phyloP scores from a whole-genome alignment of 495 filamentous ascomycete species.

The Podospora comata region DNA sequence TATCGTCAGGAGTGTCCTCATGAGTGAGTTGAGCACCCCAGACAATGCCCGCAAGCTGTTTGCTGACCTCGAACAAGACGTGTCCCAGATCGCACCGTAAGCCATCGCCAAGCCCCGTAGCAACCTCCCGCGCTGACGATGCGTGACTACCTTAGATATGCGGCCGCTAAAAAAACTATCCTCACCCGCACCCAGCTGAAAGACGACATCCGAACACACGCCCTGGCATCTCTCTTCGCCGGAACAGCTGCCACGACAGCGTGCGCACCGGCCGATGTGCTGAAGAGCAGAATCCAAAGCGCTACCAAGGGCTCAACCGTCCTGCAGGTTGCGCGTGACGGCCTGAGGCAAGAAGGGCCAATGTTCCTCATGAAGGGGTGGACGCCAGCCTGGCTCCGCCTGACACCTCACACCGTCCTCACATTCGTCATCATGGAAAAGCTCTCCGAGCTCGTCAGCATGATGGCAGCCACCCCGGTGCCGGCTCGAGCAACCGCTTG shows the following conservation, averaged over 20 bases:
- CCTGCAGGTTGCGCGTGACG: slow-evolving; percentile 28
- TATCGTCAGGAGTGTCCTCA: slow-evolving; percentile 39
- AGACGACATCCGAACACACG: slow-evolving; percentile 38
- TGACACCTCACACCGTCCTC: slow-evolving; percentile 42
- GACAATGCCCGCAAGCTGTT: background rate
- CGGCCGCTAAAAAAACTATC: slow-evolving; percentile 32
- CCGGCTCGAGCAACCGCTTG: slow-evolving; percentile 13
- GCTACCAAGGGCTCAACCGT: slow-evolving; percentile 26
- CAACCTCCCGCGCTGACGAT: background rate
- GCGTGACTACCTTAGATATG: slow-evolving; percentile 23
- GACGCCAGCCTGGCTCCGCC: slow-evolving; percentile 41
- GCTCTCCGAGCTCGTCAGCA: slow-evolving; percentile 27
- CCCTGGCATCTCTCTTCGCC: slow-evolving; percentile 34
- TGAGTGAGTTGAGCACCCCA: slow-evolving; percentile 30
- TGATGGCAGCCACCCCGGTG: background rate
- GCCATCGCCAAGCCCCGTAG: background rate
- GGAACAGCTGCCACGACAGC: slow-evolving; percentile 40
- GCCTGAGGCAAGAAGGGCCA: slow-evolving; percentile 34
- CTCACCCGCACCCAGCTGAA: slow-evolving; percentile 27
- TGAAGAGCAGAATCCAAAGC: slow-evolving; percentile 42
- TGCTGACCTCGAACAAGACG: slow-evolving; percentile 24
- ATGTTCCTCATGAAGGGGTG: slow-evolving; percentile 43
- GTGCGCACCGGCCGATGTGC: slow-evolving; percentile 41
- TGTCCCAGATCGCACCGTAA: slow-evolving; percentile 39
- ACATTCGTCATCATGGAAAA: slow-evolving; percentile 45